Evolutionary conservation across 2,329 filamentous ascomycete species (phyloP).

Genomic region (Penicillium decumbens): DNA sequence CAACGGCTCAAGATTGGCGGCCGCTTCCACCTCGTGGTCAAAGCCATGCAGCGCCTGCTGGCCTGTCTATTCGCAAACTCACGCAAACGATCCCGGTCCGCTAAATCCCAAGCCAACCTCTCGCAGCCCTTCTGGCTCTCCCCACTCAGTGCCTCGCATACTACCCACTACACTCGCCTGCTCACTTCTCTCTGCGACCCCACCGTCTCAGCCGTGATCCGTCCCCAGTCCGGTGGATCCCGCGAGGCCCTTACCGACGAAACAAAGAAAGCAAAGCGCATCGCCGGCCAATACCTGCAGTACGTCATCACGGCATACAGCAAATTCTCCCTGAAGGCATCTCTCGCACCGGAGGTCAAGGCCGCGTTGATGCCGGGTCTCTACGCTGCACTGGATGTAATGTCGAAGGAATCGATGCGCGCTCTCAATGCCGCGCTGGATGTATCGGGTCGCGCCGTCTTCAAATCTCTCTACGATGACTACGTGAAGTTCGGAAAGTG

Average conservation of each 20-base stretch:
- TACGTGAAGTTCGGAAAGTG: constrained; percentile 47
- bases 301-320: constrained; percentile 57
- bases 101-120: constrained; percentile 22
- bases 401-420: constrained; percentile 48
- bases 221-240: constrained; percentile 31
- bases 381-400: constrained; percentile 52
- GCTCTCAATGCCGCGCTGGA: constrained; percentile 51
- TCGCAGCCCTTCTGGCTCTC: constrained; percentile 33
- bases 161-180: constrained; percentile 50
- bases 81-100: constrained; percentile 30
- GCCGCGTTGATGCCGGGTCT: constrained; percentile 50
- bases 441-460: constrained; percentile 49
- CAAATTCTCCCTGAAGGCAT: constrained; percentile 48
- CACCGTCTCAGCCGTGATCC: constrained; percentile 52
- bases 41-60: constrained; percentile 52
- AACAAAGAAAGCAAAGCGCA: constrained; percentile 55
- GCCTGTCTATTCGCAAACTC: constrained; percentile 52
- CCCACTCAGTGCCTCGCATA: constrained; percentile 42
- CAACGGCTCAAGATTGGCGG: constrained; percentile 56
- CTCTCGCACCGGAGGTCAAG: constrained; percentile 50
- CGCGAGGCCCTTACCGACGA: constrained; percentile 53
- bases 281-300: constrained; percentile 55
- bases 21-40: constrained; percentile 56
- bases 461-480: constrained; percentile 52
- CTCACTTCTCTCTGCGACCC: constrained; percentile 60